Conservation (phyloP, 2,329 filamentous ascomycete species). For the Talaromyces piceae region DNA sequence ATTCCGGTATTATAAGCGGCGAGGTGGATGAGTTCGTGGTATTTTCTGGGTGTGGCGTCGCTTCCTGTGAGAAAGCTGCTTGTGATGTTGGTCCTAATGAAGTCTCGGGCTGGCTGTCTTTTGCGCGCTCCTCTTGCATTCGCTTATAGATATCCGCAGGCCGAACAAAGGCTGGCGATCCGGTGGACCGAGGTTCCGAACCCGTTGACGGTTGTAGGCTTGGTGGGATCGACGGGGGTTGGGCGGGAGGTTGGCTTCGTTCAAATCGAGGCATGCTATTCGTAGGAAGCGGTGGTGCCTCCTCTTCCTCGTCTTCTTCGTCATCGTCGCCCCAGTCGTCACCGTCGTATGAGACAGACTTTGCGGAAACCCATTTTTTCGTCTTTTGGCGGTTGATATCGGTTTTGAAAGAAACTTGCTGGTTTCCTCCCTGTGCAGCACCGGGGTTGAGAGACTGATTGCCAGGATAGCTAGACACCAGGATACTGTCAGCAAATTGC, state of each 20-base stretch:
- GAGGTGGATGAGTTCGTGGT: constrained; percentile 11
- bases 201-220: neutral
- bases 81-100: neutral
- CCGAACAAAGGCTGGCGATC: constrained; percentile 57
- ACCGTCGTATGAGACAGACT: constrained; percentile 77
- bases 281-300: constrained; percentile 13
- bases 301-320: constrained; percentile 43
- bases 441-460: constrained; percentile 23
- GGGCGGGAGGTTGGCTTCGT: constrained; percentile 14
- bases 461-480: constrained; percentile 8
- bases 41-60: neutral
- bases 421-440: constrained; percentile 25
- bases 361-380: constrained; percentile 90
- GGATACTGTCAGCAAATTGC: neutral
- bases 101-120: constrained; percentile 27
- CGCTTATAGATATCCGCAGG: constrained; percentile 73
- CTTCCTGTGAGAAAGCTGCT: neutral
- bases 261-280: constrained; percentile 23
- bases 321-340: constrained; percentile 80
- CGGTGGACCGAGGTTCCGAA: constrained; percentile 31
- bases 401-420: constrained; percentile 61
- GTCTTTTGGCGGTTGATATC: constrained; percentile 87
- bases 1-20: constrained; percentile 31
- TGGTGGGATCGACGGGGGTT: constrained; percentile 13
- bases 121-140: constrained; percentile 57